phyloP scores from a whole-genome alignment of 2,329 filamentous ascomycete genomes.

The Atkinsonella hypoxylon region DNA sequence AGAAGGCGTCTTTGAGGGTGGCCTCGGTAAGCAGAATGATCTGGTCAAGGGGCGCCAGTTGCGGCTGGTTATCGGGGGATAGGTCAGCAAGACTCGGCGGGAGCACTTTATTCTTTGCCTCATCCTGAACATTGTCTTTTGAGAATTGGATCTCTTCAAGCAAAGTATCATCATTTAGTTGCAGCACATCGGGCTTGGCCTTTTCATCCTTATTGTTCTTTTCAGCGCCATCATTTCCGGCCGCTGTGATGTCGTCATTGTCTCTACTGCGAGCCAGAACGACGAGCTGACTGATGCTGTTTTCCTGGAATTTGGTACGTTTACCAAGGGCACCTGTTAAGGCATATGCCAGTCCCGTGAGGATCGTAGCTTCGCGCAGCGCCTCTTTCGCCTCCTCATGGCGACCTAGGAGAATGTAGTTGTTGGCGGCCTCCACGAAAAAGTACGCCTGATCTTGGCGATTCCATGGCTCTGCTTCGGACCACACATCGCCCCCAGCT shows the following conservation, averaged over 20 bases:
- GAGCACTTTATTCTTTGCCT: slow-evolving; percentile 30
- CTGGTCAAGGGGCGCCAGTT: slow-evolving; percentile 72
- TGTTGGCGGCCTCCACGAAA: slow-evolving; percentile 68
- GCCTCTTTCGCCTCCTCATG: slow-evolving; percentile 64
- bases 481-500: slow-evolving; percentile 25
- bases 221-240: slow-evolving; percentile 2
- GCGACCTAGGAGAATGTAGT: slow-evolving; percentile 73
- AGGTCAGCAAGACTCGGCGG: slow-evolving; percentile 51
- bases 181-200: slow-evolving; percentile 52
- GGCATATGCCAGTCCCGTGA: slow-evolving; percentile 66
- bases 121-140: slow-evolving; percentile 32
- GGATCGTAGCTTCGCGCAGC: slow-evolving; percentile 52
- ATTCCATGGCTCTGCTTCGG: slow-evolving; percentile 24
- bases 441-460: slow-evolving; percentile 52
- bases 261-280: slow-evolving; percentile 70
- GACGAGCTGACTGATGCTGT: slow-evolving; percentile 75
- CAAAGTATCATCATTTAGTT: slow-evolving; percentile 85
- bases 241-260: slow-evolving; percentile 14
- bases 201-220: slow-evolving; percentile 14
- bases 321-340: slow-evolving; percentile 82
- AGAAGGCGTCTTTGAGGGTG: slow-evolving; percentile 78
- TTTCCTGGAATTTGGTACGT: slow-evolving; percentile 68
- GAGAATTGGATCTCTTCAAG: slow-evolving; percentile 78
- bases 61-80: slow-evolving; percentile 69
- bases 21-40: slow-evolving; percentile 80